Evolutionary conservation across 306 rosid genomes (phyloP).

Genomic region (Cicer bijugum): DNA sequence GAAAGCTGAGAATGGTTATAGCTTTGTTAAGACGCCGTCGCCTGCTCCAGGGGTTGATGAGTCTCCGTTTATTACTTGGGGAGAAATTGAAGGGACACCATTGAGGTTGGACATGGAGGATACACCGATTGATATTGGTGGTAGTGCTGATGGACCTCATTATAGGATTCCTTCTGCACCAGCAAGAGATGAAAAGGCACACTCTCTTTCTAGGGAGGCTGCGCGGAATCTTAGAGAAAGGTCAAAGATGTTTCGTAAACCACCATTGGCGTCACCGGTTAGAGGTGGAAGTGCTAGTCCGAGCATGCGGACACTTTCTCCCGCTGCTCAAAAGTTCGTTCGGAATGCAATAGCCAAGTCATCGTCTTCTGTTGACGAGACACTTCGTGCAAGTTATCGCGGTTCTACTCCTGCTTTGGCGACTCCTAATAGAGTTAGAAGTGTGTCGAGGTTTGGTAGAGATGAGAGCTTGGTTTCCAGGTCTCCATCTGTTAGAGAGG

Average conservation of each 20-base stretch:
- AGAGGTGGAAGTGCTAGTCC: constrained; percentile 96
- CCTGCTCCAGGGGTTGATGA: constrained; percentile 94
- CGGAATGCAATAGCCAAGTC: constrained; percentile 87
- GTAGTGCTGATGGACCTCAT: constrained; percentile 88
- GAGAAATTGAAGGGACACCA: constrained; percentile 94
- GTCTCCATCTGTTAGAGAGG: constrained; percentile 88
- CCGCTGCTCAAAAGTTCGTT: constrained; percentile 96
- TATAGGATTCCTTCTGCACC: constrained; percentile 77
- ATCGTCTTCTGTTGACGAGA: constrained; percentile 80
- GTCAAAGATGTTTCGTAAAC: constrained; percentile 84
- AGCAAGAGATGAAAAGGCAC: constrained; percentile 86
- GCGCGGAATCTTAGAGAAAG: constrained; percentile 84
- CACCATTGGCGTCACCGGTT: constrained; percentile 82
- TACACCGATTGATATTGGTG: constrained; percentile 79
- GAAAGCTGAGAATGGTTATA: constrained; percentile 84
- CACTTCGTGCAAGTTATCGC: constrained; percentile 94
- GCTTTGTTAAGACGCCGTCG: constrained; percentile 86
- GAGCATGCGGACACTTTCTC: constrained; percentile 75
- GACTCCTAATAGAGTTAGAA: constrained; percentile 81
- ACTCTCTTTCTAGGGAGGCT: constrained; percentile 88
- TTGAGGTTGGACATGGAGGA: constrained; percentile 92
- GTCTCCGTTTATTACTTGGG: constrained; percentile 95
- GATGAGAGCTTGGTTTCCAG: constrained; percentile 71
- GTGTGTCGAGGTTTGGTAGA: constrained; percentile 77
- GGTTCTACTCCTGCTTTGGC: constrained; percentile 78